Percentiles rank a stretch among this genome's conserved stretches.
Evolutionary conservation across 2,329 filamentous ascomycete species (phyloP).

Genomic region (Aspergillus brunneoviolaceus): DNA sequence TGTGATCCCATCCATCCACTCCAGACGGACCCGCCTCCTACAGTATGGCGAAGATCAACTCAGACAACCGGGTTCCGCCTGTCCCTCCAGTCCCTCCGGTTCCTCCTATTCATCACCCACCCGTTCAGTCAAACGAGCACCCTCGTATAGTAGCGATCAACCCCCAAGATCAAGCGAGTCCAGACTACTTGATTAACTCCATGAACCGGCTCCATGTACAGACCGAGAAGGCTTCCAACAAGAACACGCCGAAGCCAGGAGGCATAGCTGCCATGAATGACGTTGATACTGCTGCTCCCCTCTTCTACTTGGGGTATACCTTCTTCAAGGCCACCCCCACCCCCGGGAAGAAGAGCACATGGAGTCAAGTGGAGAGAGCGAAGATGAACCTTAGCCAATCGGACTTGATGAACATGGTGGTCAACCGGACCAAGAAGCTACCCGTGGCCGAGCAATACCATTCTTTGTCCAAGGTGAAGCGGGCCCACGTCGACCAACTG

Average conservation of each 20-base stretch:
- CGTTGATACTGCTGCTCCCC: slow-evolving; percentile 12
- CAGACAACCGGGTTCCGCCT: slow-evolving; percentile 20
- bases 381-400: slow-evolving; percentile 34
- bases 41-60: slow-evolving; percentile 21
- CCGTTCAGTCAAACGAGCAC: slow-evolving; percentile 13
- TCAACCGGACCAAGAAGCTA: slow-evolving; percentile 30
- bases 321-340: slow-evolving; percentile 34
- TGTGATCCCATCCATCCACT: not conserved
- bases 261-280: slow-evolving; percentile 9
- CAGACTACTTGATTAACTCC: slow-evolving; percentile 17
- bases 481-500: slow-evolving; percentile 36
- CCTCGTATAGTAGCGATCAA: slow-evolving; percentile 16
- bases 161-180: slow-evolving; percentile 7
- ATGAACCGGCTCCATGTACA: slow-evolving; percentile 21
- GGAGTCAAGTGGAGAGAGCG: slow-evolving; percentile 31
- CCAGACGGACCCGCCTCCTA: not conserved
- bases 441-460: slow-evolving; percentile 31
- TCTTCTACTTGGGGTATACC: slow-evolving; percentile 36
- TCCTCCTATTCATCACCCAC: slow-evolving; percentile 17
- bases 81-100: slow-evolving; percentile 19
- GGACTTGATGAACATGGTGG: slow-evolving; percentile 31
- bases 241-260: slow-evolving; percentile 3
- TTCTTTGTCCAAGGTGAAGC: slow-evolving; percentile 27
- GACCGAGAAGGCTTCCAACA: slow-evolving; percentile 6
- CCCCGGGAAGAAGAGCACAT: slow-evolving; percentile 31